A percentile compares a stretch with the other conserved stretches of the same genome.
Conservation (phyloP, 2,329 filamentous ascomycete genomes). For the Sporothrix protearum region DNA sequence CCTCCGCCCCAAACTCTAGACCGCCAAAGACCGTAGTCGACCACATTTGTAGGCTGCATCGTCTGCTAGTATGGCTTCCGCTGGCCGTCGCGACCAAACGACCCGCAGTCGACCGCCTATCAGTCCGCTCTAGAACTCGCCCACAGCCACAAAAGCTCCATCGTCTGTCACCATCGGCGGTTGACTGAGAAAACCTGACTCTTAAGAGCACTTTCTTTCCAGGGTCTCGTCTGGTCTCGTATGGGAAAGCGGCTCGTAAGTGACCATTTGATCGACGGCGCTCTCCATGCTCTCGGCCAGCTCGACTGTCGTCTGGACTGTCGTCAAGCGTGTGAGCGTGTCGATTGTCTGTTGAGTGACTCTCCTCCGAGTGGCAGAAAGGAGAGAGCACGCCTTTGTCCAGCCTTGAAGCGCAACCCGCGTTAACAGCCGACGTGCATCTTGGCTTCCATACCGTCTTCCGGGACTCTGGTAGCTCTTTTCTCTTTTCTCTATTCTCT, state of each 20-base stretch:
- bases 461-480: neutral
- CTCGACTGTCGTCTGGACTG: neutral
- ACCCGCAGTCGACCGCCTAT: neutral
- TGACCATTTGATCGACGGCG: neutral
- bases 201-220: neutral
- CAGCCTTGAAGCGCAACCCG: neutral
- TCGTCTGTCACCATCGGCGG: neutral
- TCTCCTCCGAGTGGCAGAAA: neutral
- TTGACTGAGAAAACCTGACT: neutral
- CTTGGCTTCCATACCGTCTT: neutral
- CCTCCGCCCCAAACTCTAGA: neutral
- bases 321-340: neutral
- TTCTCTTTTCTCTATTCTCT: neutral
- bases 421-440: neutral
- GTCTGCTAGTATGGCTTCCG: no score
- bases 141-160: neutral
- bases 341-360: neutral
- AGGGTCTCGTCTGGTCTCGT: neutral
- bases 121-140: neutral
- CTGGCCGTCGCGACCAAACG: neutral
- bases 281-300: neutral
- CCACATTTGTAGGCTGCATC: neutral
- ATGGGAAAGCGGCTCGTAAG: neutral
- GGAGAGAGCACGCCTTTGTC: neutral
- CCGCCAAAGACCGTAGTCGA: neutral